Evolutionary conservation across 192 early-diverging fungal genomes (phyloP), one percentile per base, ranked within the genome.

Genomic region (Glomus cerebriforme): DNA sequence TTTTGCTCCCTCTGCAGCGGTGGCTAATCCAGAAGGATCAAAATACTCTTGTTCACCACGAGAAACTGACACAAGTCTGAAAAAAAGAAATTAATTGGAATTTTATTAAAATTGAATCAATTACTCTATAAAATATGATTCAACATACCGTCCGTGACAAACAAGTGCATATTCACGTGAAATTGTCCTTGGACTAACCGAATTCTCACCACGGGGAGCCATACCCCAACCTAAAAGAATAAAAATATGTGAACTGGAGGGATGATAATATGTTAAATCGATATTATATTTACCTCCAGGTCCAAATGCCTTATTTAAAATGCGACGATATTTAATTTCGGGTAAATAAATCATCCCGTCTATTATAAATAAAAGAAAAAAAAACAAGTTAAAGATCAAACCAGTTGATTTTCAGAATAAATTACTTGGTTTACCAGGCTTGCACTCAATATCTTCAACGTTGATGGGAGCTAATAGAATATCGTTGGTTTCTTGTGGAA

Each of bases 281-380:
- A 60, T 59, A 29, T 1, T 6, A 67, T 65, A 17, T 77, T 64
- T 82, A 80, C 92, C 93, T 79, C 94, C 97, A 22, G 97, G 97
- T 24, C 96, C 96, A 87, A 99, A 98, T 8, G 96, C 94, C 62
- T 88, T 90, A 86, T 97, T 97, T 54, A 99, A 88, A 64, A 97
- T 95, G 54, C 96, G 92, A n/a, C 97, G 90, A 84, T 97, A 98
- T 76, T 98, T 98, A 80, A 99, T 99, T 85, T 98, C 98, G 49
- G 96, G 96, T 22, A 98, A 86, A 79, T 98, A 98, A 26, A 96
- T 80, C 49, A 96, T 75, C n/a, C 98, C 98, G 80, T 99, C 98
- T 90, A 82, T 63, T 26, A 22, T 75, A 65, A 74, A 54, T 54
- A 54, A 22, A 13, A 2, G 2, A 9, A 13, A 47, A 19, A 4